A percentile compares a stretch with the other conserved stretches of the same genome.
phyloP scores from a whole-genome alignment of 345 rosid genomes.

The Passiflora organensis region DNA sequence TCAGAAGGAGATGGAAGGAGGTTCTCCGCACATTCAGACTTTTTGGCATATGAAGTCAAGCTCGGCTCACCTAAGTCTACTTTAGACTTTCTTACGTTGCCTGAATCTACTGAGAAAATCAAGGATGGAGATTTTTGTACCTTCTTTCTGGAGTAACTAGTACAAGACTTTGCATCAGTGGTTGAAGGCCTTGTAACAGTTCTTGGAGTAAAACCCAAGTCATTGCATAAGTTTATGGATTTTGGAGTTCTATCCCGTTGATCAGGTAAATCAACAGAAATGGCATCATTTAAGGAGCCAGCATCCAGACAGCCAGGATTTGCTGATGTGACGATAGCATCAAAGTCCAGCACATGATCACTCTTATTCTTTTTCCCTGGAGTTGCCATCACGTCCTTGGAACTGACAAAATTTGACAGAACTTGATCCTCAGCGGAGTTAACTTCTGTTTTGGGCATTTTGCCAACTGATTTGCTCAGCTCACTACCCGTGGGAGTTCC shows the following conservation, averaged over 20 bases:
- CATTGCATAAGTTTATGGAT: constrained; percentile 16
- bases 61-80: constrained; percentile 12
- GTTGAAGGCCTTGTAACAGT: constrained; percentile 27
- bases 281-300: constrained; percentile 11
- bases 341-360: constrained; percentile 26
- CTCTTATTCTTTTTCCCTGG: constrained; percentile 26
- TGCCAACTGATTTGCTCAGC: constrained; percentile 24
- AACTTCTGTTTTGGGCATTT: constrained; percentile 16
- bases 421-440: constrained; percentile 20
- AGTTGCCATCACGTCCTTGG: constrained; percentile 20
- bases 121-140: constrained; percentile 33
- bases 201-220: constrained; percentile 21
- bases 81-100: constrained; percentile 23
- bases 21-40: constrained; percentile 21
- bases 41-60: constrained; percentile 22
- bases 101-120: constrained; percentile 29
- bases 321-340: constrained; percentile 16
- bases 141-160: constrained; percentile 50
- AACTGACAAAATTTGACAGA: constrained; percentile 21
- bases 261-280: constrained; percentile 13
- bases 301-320: constrained; percentile 17
- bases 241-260: constrained; percentile 28
- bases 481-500: constrained; percentile 25
- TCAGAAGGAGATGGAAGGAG: constrained; percentile 17
- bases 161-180: constrained; percentile 17